Evolutionary conservation across 176 grass and related monocot species (phyloP), one percentile per base, ranked within the genome.

Genomic region (Juncus inflexus): DNA sequence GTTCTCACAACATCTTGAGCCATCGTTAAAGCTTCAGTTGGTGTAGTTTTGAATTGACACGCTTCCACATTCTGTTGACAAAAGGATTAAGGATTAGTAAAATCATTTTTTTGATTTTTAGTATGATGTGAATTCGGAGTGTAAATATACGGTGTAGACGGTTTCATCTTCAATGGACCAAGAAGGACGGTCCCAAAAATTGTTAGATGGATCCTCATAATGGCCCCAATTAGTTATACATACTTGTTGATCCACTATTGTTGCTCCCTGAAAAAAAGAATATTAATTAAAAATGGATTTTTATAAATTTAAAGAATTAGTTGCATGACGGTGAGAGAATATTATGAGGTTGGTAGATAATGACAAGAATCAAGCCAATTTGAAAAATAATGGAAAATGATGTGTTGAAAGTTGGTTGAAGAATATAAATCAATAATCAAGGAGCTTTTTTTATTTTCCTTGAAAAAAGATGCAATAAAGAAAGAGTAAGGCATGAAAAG

Each of bases 191-290:
- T 90, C 77, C 88, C 88, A 99, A 64, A 92, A 92, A 89, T 81
- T 86, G 7, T 71, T 47, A 77, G 3, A 72, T 19, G 73, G 60
- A 58, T 89, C 80, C 6, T 91, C 85, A 76, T 84, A 69, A 39
- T 82, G 67, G 63, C 88, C 94, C 85, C 88, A 89, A 8, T 62
- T 75, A 64, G 78, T 72, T 80, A 99, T 99, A 72, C 88, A 99
- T 6, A 99, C 88, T 0, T 79, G 85, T 74, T 99, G 94, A 86
- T 99, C 94, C 60, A 92, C 83, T 69, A 99, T 99, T 50, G 88
- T 92, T 72, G 94, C 88, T 39, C 94, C 94, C 94, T 99, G 64
- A 62, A 0, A 84, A 56, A 47, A 83, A 52, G 9, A 37, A 37
- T 16, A 38, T 38, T 53, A 40, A 49, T 28, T 7, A 67, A n/a